These are phyloP conservation scores for Tylopilus sp. DNA, from an alignment of 1,284 basidiomycete species.

Conservation along the genomic window DNA sequence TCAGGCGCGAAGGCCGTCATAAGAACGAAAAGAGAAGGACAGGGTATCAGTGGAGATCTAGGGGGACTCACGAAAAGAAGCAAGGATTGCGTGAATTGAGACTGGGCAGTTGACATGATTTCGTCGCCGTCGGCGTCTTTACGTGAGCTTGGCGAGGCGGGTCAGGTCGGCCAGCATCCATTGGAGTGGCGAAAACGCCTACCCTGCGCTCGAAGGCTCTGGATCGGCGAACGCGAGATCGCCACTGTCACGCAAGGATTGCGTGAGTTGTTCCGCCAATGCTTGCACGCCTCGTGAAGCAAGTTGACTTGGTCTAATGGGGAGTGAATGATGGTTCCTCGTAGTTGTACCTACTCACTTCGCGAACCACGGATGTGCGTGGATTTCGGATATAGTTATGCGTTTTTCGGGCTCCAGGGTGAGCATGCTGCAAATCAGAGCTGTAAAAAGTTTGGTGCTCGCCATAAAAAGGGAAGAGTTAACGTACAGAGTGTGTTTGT, in stretches of 20 bases:
- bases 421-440: slow-evolving; percentile 70
- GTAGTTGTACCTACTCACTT: slow-evolving; percentile 44
- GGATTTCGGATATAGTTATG: slow-evolving; percentile 68
- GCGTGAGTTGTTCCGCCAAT: slow-evolving; percentile 67
- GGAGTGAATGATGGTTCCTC: not conserved
- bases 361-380: slow-evolving; percentile 76
- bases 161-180: not conserved
- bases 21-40: not conserved
- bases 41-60: not conserved
- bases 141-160: slow-evolving; percentile 12
- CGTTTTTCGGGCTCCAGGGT: slow-evolving; percentile 70
- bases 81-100: slow-evolving; percentile 61
- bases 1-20: not conserved
- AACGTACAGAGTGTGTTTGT: slow-evolving; percentile 58
- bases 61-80: slow-evolving; percentile 52
- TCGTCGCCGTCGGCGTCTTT: slow-evolving; percentile 54
- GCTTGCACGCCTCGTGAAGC: slow-evolving; percentile 47
- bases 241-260: slow-evolving; percentile 60
- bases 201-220: slow-evolving; percentile 34
- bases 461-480: not conserved
- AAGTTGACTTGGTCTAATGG: slow-evolving; percentile 67
- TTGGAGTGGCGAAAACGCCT: slow-evolving; percentile 8
- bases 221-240: slow-evolving; percentile 69
- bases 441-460: slow-evolving; percentile 36
- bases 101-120: slow-evolving; percentile 48